Evolutionary conservation across 192 early-diverging fungal species (phyloP).

Genomic region (Backusella parvicylindrica): DNA sequence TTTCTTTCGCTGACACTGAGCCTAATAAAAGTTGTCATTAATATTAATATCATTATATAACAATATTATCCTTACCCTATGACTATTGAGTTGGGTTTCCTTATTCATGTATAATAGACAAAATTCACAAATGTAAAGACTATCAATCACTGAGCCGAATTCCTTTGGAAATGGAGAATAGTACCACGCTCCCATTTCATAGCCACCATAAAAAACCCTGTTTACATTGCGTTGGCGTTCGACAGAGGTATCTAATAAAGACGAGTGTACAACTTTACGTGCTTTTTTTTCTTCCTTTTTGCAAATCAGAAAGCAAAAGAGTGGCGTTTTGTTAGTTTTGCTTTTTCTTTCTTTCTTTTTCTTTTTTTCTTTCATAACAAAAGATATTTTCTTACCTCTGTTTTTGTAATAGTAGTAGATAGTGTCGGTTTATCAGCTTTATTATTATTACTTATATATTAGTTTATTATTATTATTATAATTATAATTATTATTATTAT

Average conservation of each 20-base stretch:
- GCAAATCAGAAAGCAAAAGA: neutral
- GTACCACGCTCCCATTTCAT: conserved; percentile 93
- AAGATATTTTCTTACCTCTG: neutral
- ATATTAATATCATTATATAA: too few relatives aligned
- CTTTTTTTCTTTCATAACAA: neutral
- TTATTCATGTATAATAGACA: conserved; percentile 94
- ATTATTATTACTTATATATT: neutral
- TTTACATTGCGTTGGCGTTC: conserved; percentile 37
- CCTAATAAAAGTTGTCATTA: too few relatives aligned
- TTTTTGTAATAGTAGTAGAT: neutral
- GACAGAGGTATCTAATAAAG: conserved; percentile 11
- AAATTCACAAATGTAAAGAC: conserved; percentile 84
- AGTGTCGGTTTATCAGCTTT: neutral
- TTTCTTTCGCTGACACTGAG: conserved; percentile 51
- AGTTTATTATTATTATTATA: neutral
- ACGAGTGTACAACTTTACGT: neutral
- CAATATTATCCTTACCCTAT: conserved; percentile 56
- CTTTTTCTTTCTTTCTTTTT: too few relatives aligned
- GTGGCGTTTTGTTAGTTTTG: neutral
- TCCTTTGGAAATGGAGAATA: conserved; percentile 91
- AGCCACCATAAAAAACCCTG: conserved; percentile 69
- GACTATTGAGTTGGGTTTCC: conserved; percentile 56
- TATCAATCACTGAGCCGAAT: conserved; percentile 61
- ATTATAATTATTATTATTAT: neutral
- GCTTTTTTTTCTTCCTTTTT: conserved; percentile 8